A percentile compares a stretch with the other conserved stretches of the same genome.
Evolutionary conservation across 2,329 filamentous ascomycete genomes (phyloP).

Genomic region (Venturia aucupariae): DNA sequence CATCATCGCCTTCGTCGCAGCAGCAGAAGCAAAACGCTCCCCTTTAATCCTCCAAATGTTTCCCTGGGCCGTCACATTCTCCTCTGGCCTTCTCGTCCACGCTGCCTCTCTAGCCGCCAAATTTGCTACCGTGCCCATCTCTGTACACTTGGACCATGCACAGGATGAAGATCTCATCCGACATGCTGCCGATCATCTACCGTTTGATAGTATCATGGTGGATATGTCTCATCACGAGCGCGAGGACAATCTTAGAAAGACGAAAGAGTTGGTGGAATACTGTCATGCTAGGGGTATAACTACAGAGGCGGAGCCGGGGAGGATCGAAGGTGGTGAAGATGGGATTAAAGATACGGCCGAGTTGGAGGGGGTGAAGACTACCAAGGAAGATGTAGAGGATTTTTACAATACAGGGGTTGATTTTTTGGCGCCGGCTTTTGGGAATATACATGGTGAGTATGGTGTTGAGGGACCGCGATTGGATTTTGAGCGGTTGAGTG

Average conservation of each 20-base stretch:
- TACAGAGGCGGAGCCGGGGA: constrained; percentile 61
- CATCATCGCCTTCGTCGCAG: constrained; percentile 53
- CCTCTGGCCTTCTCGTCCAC: constrained; percentile 33
- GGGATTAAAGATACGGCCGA: constrained; percentile 60
- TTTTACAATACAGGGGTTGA: constrained; percentile 65
- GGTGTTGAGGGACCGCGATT: constrained; percentile 50
- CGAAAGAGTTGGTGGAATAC: constrained; percentile 51
- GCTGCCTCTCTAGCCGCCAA: constrained; percentile 28
- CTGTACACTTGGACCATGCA: constrained; percentile 31
- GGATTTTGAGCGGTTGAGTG: constrained; percentile 19
- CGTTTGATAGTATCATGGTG: constrained; percentile 63
- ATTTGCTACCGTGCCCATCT: constrained; percentile 27
- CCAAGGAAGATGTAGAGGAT: constrained; percentile 57
- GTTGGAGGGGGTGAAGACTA: constrained; percentile 55
- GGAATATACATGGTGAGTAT: constrained; percentile 68
- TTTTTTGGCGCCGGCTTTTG: constrained; percentile 65
- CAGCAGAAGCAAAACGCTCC: constrained; percentile 52
- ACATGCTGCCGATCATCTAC: constrained; percentile 30
- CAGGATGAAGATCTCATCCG: constrained; percentile 29
- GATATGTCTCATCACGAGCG: constrained; percentile 68
- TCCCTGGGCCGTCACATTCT: constrained; percentile 60
- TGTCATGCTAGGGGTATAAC: constrained; percentile 52
- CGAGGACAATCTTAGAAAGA: constrained; percentile 58
- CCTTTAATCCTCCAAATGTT: constrained; percentile 60
- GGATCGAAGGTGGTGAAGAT: constrained; percentile 67